Conservation (phyloP, 2,329 filamentous ascomycete species). For the Aspergillus hiratsukae region DNA sequence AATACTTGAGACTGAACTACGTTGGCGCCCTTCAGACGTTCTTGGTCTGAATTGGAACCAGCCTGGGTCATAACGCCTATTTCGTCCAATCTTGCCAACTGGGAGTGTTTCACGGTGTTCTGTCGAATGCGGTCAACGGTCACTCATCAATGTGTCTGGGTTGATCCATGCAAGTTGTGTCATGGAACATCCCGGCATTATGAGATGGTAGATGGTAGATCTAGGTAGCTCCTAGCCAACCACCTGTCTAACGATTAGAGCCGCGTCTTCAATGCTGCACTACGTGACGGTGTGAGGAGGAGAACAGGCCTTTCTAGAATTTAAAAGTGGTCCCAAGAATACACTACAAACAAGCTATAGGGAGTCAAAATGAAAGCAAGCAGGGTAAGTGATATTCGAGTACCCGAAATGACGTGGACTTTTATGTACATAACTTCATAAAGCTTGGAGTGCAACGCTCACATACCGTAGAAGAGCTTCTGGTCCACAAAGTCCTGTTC, state of each 20-base stretch:
- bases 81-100: neutral
- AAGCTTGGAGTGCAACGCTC: neutral
- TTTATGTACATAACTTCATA: neutral
- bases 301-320: neutral
- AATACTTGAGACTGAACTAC: neutral
- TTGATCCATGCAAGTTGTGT: neutral
- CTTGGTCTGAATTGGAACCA: neutral
- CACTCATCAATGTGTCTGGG: neutral
- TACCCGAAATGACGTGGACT: neutral
- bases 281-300: neutral
- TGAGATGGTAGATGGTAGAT: too few species aligned
- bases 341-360: neutral
- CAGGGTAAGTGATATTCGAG: neutral
- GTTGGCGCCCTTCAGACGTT: neutral
- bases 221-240: neutral
- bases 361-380: neutral
- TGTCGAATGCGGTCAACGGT: neutral
- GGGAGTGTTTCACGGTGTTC: neutral
- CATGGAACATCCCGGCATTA: neutral
- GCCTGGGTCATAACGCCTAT: neutral
- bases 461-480: neutral
- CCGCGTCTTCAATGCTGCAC: neutral
- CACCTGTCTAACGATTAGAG: neutral
- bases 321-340: neutral
- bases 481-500: neutral